Evolutionary conservation across 1,284 basidiomycete genomes (phyloP), one percentile per base, ranked within the genome.

Genomic region (Inonotus hispidus): DNA sequence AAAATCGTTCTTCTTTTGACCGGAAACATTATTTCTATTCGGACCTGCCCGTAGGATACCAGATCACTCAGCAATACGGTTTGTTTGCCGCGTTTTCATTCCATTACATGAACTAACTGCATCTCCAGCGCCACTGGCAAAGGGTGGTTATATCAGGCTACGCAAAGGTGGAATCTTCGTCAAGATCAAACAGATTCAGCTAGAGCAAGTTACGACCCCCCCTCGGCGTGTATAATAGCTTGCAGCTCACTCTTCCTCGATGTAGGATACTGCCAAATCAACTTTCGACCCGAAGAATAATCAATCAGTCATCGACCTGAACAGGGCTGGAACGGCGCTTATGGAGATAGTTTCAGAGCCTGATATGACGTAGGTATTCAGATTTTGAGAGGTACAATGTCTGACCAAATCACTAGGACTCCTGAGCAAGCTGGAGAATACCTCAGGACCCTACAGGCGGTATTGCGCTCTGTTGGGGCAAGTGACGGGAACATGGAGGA

Each of bases 21-120:
- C 80, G 96, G 67, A 99, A 99, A 72, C 96, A 99, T 72, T 99
- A 99, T 72, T 98, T 98, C 74, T 99, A 99, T 71, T 84, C 93
- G 1, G 96, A 99, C 73, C 82, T 98, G 35, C 94, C 97, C 0
- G 80, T 89, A 2, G 96, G 95, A 0, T 99, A 95, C 73, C 97
- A 99, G 75, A 96, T 98, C 65, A 98, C 96, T 0, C 96, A 98
- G 70, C 90, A 93, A 66, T 98, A 98, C 72, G 80, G 89, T 90
- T 59, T 60, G 83, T 69, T 19, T n/a, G 29, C n/a, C 38, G 39
- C 11, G 1, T 11, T 43, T 53, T 55, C 27, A 11, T 37, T 32
- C 37, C 37, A 41, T 47, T 29, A 47, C 21, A 61, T 56, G 25
- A 38, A 14, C 10, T 2, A 58, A 38, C 25, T n/a, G 16, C 5